A percentile compares a stretch with the other conserved stretches of the same genome.
Conservation (phyloP, 2,329 filamentous ascomycete species). For the Xylariaceae sp. region DNA sequence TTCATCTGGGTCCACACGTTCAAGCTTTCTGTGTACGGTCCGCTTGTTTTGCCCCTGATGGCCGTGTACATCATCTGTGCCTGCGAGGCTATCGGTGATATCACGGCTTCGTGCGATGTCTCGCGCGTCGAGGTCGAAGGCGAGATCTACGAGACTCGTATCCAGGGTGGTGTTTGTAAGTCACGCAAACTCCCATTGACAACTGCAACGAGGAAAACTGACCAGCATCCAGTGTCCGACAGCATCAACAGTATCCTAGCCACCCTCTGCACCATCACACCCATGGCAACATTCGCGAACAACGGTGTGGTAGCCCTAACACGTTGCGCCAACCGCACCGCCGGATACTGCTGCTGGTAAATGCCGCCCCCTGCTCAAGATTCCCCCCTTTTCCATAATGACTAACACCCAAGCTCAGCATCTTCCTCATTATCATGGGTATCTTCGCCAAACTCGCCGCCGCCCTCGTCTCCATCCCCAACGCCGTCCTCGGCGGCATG, state of each 20-base stretch:
- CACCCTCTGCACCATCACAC: constrained; percentile 71
- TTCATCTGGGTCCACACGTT: constrained; percentile 81
- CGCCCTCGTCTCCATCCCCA: constrained; percentile 69
- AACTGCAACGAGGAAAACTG: background rate
- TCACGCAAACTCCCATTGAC: background rate
- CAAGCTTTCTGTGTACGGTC: constrained; percentile 64
- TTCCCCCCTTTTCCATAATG: background rate
- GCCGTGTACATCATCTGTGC: constrained; percentile 67
- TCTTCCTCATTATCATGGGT: constrained; percentile 75
- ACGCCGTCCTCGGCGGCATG: constrained; percentile 62
- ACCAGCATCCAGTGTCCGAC: constrained; percentile 53
- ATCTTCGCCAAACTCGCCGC: constrained; percentile 81
- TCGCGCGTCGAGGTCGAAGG: constrained; percentile 70
- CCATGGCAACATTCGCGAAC: constrained; percentile 77
- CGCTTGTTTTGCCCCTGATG: constrained; percentile 66
- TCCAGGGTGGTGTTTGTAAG: constrained; percentile 63
- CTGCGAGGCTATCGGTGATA: constrained; percentile 75
- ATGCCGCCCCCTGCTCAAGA: constrained; percentile 3
- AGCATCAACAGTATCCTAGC: constrained; percentile 71
- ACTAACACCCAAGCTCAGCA: constrained; percentile 31
- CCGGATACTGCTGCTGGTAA: constrained; percentile 67
- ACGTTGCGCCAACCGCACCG: constrained; percentile 72
- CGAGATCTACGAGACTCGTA: constrained; percentile 64
- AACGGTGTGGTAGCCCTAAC: constrained; percentile 81
- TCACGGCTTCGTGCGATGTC: constrained; percentile 77